phyloP scores from a whole-genome alignment of 163 green algal species.

The Volvox carteri region DNA sequence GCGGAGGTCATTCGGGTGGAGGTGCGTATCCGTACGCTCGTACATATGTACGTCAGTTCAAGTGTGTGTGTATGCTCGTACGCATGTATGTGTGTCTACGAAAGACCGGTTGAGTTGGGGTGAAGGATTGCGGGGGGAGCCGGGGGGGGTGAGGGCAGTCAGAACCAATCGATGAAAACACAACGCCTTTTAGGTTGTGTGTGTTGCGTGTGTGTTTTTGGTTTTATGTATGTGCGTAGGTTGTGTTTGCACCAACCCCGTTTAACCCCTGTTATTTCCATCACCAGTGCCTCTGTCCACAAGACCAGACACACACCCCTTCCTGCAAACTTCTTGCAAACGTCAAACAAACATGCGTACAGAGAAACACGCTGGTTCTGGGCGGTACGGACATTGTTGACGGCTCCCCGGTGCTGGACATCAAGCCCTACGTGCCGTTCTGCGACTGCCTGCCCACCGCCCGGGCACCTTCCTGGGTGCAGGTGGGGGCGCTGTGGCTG shows the following conservation, averaged over 20 bases:
- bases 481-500: slow-evolving; percentile 41
- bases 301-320: too few species aligned
- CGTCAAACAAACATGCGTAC: too few species aligned
- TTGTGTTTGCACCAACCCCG: too few species aligned
- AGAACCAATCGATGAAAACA: too few species aligned
- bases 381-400: slow-evolving; percentile 89
- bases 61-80: background rate
- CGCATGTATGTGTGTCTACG: background rate
- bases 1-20: slow-evolving; percentile 67
- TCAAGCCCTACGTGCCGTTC: slow-evolving; percentile 97
- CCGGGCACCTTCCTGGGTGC: slow-evolving; percentile 67
- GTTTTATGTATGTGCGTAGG: too few species aligned
- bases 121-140: background rate
- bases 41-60: background rate
- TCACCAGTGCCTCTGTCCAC: too few species aligned
- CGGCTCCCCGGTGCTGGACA: slow-evolving; percentile 91
- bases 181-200: too few species aligned
- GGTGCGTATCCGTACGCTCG: background rate
- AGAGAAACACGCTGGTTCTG: slow-evolving; percentile 73
- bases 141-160: too few species aligned
- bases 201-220: too few species aligned
- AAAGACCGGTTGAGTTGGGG: too few species aligned
- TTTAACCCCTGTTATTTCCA: too few species aligned
- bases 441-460: slow-evolving; percentile 79
- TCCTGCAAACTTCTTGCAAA: too few species aligned